Percentiles rank a stretch among this genome's conserved stretches.
Conservation (phyloP, 345 rosid genomes). For the Acer yangbiense region DNA sequence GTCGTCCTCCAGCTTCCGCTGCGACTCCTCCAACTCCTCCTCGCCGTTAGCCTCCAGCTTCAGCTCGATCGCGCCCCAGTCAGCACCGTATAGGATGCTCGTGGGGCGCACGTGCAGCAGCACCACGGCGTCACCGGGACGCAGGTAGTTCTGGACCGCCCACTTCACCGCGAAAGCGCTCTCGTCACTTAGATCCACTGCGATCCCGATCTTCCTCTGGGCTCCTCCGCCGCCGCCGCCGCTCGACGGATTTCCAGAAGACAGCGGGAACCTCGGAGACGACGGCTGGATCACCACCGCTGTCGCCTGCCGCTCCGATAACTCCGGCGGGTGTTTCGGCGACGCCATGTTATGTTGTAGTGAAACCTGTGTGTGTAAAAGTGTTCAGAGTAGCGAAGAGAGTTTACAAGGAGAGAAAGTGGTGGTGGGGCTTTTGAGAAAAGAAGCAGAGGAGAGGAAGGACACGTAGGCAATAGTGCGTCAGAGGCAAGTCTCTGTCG, state of each 20-base stretch:
- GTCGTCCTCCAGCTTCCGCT: slow-evolving; percentile 74
- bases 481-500: background rate
- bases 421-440: background rate
- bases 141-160: slow-evolving; percentile 89
- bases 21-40: slow-evolving; percentile 29
- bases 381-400: background rate
- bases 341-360: slow-evolving; percentile 34
- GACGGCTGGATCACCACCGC: slow-evolving; percentile 66
- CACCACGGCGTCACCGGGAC: slow-evolving; percentile 75
- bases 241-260: slow-evolving; percentile 37
- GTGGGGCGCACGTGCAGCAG: slow-evolving; percentile 83
- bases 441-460: slow-evolving; percentile 18
- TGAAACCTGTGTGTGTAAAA: too few species aligned
- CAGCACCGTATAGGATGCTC: slow-evolving; percentile 80
- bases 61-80: slow-evolving; percentile 77
- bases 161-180: slow-evolving; percentile 81
- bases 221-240: slow-evolving; percentile 30
- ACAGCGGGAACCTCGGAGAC: slow-evolving; percentile 55
- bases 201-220: slow-evolving; percentile 75
- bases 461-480: background rate
- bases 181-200: slow-evolving; percentile 89
- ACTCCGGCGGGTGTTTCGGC: slow-evolving; percentile 33
- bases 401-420: background rate
- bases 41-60: slow-evolving; percentile 6
- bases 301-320: slow-evolving; percentile 32